Evolutionary conservation across 1,284 basidiomycete genomes (phyloP), one percentile per base, ranked within the genome.

Genomic region (Prillingera fragicola): DNA sequence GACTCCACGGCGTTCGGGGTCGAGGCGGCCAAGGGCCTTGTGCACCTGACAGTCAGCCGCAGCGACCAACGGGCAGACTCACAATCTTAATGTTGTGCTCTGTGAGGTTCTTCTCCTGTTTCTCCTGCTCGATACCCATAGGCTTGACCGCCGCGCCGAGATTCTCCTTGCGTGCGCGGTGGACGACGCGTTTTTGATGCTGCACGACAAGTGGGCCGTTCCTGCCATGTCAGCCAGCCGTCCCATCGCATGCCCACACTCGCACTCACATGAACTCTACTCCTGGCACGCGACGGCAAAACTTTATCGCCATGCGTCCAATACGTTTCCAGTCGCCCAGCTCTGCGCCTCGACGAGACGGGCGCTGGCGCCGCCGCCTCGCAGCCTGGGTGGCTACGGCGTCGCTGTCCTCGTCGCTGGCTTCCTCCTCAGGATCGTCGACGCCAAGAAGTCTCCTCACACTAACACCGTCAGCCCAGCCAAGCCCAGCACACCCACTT

Each of bases 191-290:
- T 34, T 42, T 45, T 23, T 45, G 40, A 39, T 55, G 48, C 40
- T 55, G 51, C 4, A 57, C 51, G 0, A 41, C 42, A 14, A 69
- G 45, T 0, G 67, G 67, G 2, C 67, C 67, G 36, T 62, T 60
- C 57, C 64, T 66, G 36, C n/a, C 1, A n/a, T 32, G 22, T 45
- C 45, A 52, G 38, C 37, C 10, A 38, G 23, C 17, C 10, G 19
- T 22, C 9, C 8, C 14, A 37, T 34, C 8, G 6, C 19, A 6
- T 3, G 2, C n/a, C 22, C 14, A n/a, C 13, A 7, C 2, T 5
- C 10, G 5, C 19, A 56, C 72, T 57, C 45, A 73, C 73, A 74
- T 70, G 54, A 73, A 71, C 53, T 75, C 73, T 5, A 72, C 55
- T 4, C 70, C 66, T 0, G 67, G 59, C 9, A 70, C 66, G 9